Conservation (phyloP, 306 rosid species). For the Acacia confusa region DNA sequence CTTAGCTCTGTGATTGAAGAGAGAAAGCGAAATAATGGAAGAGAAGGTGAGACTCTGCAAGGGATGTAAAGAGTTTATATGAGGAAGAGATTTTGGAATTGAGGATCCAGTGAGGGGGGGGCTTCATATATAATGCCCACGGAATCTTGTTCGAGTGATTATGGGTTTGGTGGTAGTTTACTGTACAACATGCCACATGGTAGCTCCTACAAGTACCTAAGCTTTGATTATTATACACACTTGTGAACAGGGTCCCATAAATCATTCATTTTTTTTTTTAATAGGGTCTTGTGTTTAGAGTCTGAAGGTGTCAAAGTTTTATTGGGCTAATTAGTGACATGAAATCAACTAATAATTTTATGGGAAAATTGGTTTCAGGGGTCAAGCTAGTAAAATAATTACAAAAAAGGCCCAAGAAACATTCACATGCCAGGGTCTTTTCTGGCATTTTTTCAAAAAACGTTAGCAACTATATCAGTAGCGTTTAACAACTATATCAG, state of each 20-base stretch:
- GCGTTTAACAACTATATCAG: too few relatives aligned
- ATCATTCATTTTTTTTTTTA: not conserved
- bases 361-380: too few relatives aligned
- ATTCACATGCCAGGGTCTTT: too few relatives aligned
- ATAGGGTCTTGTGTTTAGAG: not conserved
- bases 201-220: constrained; percentile 5
- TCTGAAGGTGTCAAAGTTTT: not conserved
- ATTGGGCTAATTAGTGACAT: not conserved
- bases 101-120: not conserved
- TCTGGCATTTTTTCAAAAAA: too few relatives aligned
- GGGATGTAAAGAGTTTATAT: constrained; percentile 4
- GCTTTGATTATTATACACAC: constrained; percentile 14
- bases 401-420: too few relatives aligned
- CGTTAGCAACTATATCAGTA: too few relatives aligned
- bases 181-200: not conserved
- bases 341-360: not conserved
- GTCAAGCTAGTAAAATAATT: too few relatives aligned
- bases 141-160: constrained; percentile 24
- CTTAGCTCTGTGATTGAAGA: not conserved
- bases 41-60: not conserved
- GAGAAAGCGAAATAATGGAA: constrained; percentile 25
- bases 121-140: constrained; percentile 14
- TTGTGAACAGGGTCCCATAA: not conserved
- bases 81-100: not conserved
- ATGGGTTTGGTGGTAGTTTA: constrained; percentile 4